Percentiles rank a stretch among this genome's conserved stretches.
Evolutionary conservation across 352 stramenopile genomes (phyloP).

Genomic region (Phytophthora tubulina): DNA sequence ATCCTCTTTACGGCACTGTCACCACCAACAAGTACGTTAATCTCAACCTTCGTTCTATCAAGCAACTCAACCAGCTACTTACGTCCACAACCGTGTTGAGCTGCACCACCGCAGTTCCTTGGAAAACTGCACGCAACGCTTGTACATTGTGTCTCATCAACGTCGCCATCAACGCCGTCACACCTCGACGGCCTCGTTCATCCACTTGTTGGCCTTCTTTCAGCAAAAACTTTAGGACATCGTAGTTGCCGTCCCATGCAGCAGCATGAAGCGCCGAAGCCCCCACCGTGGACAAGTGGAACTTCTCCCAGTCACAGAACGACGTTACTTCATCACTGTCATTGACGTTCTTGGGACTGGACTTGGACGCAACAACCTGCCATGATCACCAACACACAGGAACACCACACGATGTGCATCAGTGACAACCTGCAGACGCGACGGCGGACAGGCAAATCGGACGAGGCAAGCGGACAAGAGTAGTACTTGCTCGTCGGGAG

Average conservation of each 20-base stretch:
- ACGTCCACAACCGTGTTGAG: conserved; percentile 49
- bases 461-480: conserved; percentile 43
- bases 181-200: conserved; percentile 30
- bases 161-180: conserved; percentile 47
- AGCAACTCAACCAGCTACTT: conserved; percentile 1
- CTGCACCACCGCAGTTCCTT: conserved; percentile 36
- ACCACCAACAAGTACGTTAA: background rate
- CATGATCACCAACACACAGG: conserved; percentile 9
- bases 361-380: conserved; percentile 35
- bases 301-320: conserved; percentile 50
- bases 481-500: conserved; percentile 30
- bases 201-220: conserved; percentile 41
- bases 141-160: conserved; percentile 51
- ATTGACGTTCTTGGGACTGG: conserved; percentile 20
- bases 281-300: conserved; percentile 46
- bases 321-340: conserved; percentile 33
- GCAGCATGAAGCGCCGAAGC: conserved; percentile 48
- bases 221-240: conserved; percentile 42
- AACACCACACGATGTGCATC: conserved; percentile 29
- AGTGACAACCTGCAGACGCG: conserved; percentile 34
- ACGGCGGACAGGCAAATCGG: conserved; percentile 29
- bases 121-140: conserved; percentile 47
- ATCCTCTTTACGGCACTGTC: conserved; percentile 46
- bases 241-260: conserved; percentile 42
- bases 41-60: conserved; percentile 3